Base-by-base conservation (phyloP, 805 yeast genomes). In the Ascoidea rubescens region DNA sequence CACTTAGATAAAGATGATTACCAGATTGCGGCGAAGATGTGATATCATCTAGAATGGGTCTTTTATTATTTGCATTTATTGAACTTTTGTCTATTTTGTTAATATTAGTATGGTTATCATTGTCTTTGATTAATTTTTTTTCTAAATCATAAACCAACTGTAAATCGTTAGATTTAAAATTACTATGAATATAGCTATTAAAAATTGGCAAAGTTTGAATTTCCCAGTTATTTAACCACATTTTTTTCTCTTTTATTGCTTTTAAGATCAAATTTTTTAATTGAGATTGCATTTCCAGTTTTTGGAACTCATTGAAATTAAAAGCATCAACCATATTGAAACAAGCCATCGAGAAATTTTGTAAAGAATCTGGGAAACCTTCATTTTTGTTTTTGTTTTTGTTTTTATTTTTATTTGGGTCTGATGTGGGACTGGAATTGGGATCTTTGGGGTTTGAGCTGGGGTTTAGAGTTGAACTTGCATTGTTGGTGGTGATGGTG, bases 351-450 rank as follows among this genome's bases (percentile, higher is more conserved):
- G 81, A 78, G 61, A 79, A 82, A 12, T 63, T 61, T 59, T 72
- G 78, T 46, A 82, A 63, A 3, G 73, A 60, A n/a, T 62, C 68
- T 1, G 87, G 87, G 85, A 85, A 81, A 50, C 57, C 30, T 44
- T 49, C 51, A 10, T 4, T 32, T 10, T 10, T 47, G 14, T 44
- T 17, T 30, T 32, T 16, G 31, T 37, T 12, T 8, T 44, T 6
- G 12, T 53, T 17, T 30, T 32, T 16, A 30, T 37, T 12, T 8
- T 44, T 6, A 6, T 53, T 45, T 14, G 50, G 50, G 4, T 37
- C 14, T 37, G 43, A 37, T 2, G 2, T 8, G 14, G 43, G 8
- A 37, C 14, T 37, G 8, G 8, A 14, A 37, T 37, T 37, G 8
- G 8, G 43, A 37, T 37, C 14, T 37, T 37, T 21, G 28, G 28